These are phyloP conservation scores for Ogataea ramenticola DNA, from an alignment of 805 yeast species.

Conservation along the genomic window DNA sequence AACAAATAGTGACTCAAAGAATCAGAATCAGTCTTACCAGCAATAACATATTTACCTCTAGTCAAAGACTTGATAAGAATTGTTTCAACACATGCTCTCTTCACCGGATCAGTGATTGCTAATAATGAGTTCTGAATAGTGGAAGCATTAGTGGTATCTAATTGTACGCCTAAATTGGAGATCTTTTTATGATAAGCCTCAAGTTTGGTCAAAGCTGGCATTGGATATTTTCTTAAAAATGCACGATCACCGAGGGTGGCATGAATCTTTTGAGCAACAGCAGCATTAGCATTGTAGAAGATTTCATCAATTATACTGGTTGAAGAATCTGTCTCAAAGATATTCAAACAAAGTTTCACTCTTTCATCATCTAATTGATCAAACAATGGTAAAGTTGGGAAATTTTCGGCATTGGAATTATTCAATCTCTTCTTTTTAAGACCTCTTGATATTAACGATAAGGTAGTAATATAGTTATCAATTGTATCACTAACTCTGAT, in stretches of 20 bases:
- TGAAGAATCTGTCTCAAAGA: constrained; percentile 55
- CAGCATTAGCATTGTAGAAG: constrained; percentile 70
- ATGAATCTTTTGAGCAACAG: constrained; percentile 75
- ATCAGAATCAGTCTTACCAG: constrained; percentile 80
- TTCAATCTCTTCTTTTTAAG: constrained; percentile 62
- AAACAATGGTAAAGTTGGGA: constrained; percentile 54
- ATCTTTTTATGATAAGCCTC: constrained; percentile 73
- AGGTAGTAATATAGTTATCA: constrained; percentile 53
- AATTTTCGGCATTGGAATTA: constrained; percentile 38
- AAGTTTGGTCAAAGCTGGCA: constrained; percentile 76
- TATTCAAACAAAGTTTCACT: constrained; percentile 62
- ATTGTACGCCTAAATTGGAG: constrained; percentile 51
- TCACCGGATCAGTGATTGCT: constrained; percentile 49
- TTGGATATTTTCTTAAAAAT: constrained; percentile 77
- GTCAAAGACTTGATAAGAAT: constrained; percentile 74
- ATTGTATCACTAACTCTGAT: constrained; percentile 46
- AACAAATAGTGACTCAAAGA: constrained; percentile 72
- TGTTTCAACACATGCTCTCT: constrained; percentile 71
- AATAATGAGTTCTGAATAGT: constrained; percentile 67
- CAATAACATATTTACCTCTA: constrained; percentile 80
- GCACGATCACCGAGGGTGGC: constrained; percentile 75
- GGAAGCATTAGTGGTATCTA: constrained; percentile 71
- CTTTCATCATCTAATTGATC: constrained; percentile 84
- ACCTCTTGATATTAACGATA: constrained; percentile 58
- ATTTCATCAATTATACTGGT: constrained; percentile 65